A percentile compares a stretch with the other conserved stretches of the same genome.
phyloP scores from a whole-genome alignment of 1,284 basidiomycete species.

The Hypsizygus ulmarius region DNA sequence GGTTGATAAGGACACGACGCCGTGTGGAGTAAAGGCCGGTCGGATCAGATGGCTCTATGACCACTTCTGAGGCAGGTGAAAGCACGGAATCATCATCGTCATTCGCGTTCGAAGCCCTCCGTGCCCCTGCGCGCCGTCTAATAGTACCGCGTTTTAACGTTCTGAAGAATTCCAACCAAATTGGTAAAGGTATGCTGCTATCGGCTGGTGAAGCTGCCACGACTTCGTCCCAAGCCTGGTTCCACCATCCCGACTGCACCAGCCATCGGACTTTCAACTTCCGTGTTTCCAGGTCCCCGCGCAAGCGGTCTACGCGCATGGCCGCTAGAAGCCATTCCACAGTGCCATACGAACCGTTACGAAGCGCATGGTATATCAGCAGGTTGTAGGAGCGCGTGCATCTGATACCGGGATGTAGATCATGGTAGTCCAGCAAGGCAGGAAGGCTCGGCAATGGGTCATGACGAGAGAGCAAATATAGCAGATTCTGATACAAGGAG shows the following conservation, averaged over 20 bases:
- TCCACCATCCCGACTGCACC: conserved; percentile 47
- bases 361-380: conserved; percentile 46
- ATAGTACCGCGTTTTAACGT: conserved; percentile 32
- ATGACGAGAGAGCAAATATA: conserved; percentile 34
- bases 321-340: conserved; percentile 38
- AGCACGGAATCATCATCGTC: background rate
- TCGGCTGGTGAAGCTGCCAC: conserved; percentile 6
- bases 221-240: conserved; percentile 45
- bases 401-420: conserved; percentile 38
- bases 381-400: conserved; percentile 54
- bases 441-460: conserved; percentile 34
- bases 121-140: conserved; percentile 13
- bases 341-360: conserved; percentile 40
- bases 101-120: conserved; percentile 4
- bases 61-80: background rate
- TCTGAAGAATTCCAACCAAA: conserved; percentile 56
- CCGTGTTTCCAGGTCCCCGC: conserved; percentile 42
- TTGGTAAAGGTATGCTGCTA: conserved; percentile 34
- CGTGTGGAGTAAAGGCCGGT: conserved; percentile 12
- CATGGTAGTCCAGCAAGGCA: conserved; percentile 49
- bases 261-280: conserved; percentile 49
- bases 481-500: conserved; percentile 45
- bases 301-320: conserved; percentile 39
- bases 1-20: conserved; percentile 23
- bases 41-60: conserved; percentile 7